Evolutionary conservation across 1,284 basidiomycete species (phyloP).

Genomic region (Cryptococcus sp.): DNA sequence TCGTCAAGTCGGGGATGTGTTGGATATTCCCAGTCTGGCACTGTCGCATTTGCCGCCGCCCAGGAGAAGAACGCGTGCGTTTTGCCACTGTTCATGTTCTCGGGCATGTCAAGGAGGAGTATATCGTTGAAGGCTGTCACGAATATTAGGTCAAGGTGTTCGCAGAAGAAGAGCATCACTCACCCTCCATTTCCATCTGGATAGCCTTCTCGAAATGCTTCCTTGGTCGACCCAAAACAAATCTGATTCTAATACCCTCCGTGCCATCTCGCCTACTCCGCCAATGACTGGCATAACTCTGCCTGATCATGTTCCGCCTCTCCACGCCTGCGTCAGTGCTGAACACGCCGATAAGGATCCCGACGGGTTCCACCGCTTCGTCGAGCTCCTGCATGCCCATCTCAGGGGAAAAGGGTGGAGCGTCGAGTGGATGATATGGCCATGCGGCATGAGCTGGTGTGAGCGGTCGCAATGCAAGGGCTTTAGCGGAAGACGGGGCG

Average conservation of each 20-base stretch:
- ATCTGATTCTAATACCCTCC: constrained; percentile 83
- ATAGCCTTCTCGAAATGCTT: constrained; percentile 77
- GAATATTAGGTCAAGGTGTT: neutral
- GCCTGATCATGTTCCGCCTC: constrained; percentile 83
- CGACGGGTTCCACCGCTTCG: constrained; percentile 79
- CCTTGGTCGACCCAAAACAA: constrained; percentile 84
- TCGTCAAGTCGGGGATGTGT: constrained; percentile 13
- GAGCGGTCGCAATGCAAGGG: constrained; percentile 32
- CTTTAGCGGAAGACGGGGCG: constrained; percentile 11
- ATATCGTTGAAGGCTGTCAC: constrained; percentile 64
- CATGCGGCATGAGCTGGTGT: constrained; percentile 49
- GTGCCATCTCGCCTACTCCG: constrained; percentile 75
- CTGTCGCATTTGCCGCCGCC: constrained; percentile 85
- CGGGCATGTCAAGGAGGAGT: constrained; percentile 56
- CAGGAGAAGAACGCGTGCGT: constrained; percentile 56
- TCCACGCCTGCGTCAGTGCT: constrained; percentile 83
- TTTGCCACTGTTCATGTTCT: constrained; percentile 58
- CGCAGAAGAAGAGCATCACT: constrained; percentile 47
- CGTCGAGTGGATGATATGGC: constrained; percentile 33
- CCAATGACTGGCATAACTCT: constrained; percentile 83
- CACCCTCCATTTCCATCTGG: constrained; percentile 87
- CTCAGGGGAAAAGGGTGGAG: constrained; percentile 28
- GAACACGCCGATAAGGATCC: constrained; percentile 88
- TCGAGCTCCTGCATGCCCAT: constrained; percentile 45
- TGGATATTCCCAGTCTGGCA: constrained; percentile 60